Base-by-base conservation (phyloP, 805 yeast genomes). In the Cyberlindnera nakhonratchasimensis region DNA sequence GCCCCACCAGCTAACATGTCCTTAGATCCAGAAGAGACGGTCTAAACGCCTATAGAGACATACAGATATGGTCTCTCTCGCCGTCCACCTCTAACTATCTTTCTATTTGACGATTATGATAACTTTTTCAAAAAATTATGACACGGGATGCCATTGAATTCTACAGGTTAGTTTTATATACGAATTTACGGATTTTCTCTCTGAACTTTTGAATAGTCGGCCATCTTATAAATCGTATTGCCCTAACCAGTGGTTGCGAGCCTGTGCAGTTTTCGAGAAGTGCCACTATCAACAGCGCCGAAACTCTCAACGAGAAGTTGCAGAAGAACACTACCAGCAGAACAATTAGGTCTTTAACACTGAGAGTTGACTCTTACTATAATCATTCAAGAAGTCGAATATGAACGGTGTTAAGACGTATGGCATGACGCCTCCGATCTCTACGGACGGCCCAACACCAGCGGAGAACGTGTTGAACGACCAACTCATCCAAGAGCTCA, bases 381-480 rank as follows among this genome's bases (percentile, higher is more conserved):
- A 31, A 18, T n/a, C n/a, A n/a, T n/a, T n/a, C n/a, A n/a, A n/a
- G n/a, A n/a, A n/a, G n/a, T n/a, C n/a, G n/a, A 21, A 33, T 10
- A 38, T 29, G 37, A 38, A 19, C 17, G 43, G 42, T 6, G 34
- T 47, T 9, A 57, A 52, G 43, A 39, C 45, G 3, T 58, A 58
- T 30, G 62, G 62, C 18, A 54, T 58, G 39, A 58, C 62, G 26
- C 55, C 58, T 9, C 97, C 98, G 1, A 85, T 91, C 29, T 87
- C 97, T 0, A 63, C 73, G n/a, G 87, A 81, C 1, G 86, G 86
- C 9, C 90, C 99, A 0, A 84, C 95, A 1, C 79, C 87, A 1
- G 78, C 77, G 22, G 99, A 93, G 60, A 80, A 80, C 40, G 69
- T 67, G 21, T 63, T 89, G 43, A 93, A 93, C 59, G 96, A 86